These are phyloP conservation scores for Mycena galericulata DNA, from an alignment of 768 basidiomycete species.

Conservation along the genomic window DNA sequence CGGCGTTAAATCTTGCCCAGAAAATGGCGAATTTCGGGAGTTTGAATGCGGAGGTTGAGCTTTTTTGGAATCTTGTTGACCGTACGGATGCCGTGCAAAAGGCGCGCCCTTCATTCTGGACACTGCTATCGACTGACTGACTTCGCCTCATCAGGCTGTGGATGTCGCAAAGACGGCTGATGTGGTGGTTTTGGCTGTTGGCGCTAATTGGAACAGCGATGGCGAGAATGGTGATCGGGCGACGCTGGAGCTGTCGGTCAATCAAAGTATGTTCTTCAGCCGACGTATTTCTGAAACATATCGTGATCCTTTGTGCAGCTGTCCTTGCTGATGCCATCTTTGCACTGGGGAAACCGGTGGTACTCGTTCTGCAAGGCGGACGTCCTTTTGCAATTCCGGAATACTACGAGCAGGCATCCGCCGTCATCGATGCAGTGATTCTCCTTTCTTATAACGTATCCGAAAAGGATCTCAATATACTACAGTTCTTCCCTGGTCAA, in stretches of 20 bases:
- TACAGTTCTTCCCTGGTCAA: conserved; percentile 43
- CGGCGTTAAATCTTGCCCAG: conserved; percentile 39
- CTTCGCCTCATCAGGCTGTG: too few species aligned
- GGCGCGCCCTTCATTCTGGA: too few species aligned
- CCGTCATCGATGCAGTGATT: conserved; percentile 38
- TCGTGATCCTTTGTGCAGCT: conserved; percentile 21
- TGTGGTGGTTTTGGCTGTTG: conserved; percentile 40
- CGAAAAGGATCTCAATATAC: not conserved
- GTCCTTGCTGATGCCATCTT: conserved; percentile 40
- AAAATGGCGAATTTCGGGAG: conserved; percentile 39
- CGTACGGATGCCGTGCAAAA: not conserved
- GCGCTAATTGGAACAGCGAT: conserved; percentile 43
- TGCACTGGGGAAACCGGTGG: conserved; percentile 39
- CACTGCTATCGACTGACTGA: too few species aligned
- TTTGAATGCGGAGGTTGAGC: conserved; percentile 39
- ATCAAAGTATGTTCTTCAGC: conserved; percentile 42
- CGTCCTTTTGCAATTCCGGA: conserved; percentile 42
- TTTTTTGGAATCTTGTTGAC: conserved; percentile 42
- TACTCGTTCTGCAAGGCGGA: conserved; percentile 40
- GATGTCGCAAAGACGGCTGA: conserved; percentile 38
- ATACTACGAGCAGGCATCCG: conserved; percentile 36
- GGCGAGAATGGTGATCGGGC: conserved; percentile 39
- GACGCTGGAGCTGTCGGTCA: conserved; percentile 37
- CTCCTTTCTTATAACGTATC: too few species aligned
- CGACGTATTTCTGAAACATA: not conserved